Base-by-base conservation (phyloP, 2,329 filamentous ascomycete genomes). In the Aspergillus sp. region DNA sequence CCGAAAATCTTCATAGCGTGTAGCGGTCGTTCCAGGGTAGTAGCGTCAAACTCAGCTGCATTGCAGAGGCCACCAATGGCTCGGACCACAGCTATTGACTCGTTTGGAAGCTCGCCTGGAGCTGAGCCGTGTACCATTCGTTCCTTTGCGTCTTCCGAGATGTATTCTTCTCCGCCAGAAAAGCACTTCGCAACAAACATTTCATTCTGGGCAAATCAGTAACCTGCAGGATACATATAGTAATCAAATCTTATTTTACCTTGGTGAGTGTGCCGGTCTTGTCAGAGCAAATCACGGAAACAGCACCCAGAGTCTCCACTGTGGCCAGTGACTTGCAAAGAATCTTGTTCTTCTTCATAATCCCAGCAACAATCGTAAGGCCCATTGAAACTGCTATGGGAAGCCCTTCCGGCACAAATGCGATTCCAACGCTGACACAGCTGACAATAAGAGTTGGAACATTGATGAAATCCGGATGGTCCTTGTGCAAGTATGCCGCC, bases 321-420 rank as follows among this genome's bases (percentile, higher is more conserved):
- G 90, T 92, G 77, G 91, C 91, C 51, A 93, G 81, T 0, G 88
- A 91, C 77, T 93, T 93, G 85, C 90, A 92, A 8, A 93, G 83
- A 48, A 93, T 87, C 71, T 90, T 89, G 74, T 92, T 89, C 77
- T 89, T 88, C 65, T 83, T 83, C 91, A 93, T 92, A 68, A 91
- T 83, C 65, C 89, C 91, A 22, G 91, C 90, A 1, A 87, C 89
- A 62, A 93, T 93, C 0, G 90, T 92, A 65, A 93, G 80, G 19
- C 87, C 89, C 1, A 87, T 86, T 0, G 89, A 89, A 41, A 91
- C 77, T 0, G 89, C 89, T 54, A 92, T 88, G 0, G 89, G 89
- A 0, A 91, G 79, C 6, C 89, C 89, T 75, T 92, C 90, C 0
- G 91, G 90, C 15, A 93, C 91, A 72, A 92, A 92, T 1, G 90